Conservation (phyloP, 495 filamentous ascomycete species). For the Penicillium cosmopolitanum region DNA sequence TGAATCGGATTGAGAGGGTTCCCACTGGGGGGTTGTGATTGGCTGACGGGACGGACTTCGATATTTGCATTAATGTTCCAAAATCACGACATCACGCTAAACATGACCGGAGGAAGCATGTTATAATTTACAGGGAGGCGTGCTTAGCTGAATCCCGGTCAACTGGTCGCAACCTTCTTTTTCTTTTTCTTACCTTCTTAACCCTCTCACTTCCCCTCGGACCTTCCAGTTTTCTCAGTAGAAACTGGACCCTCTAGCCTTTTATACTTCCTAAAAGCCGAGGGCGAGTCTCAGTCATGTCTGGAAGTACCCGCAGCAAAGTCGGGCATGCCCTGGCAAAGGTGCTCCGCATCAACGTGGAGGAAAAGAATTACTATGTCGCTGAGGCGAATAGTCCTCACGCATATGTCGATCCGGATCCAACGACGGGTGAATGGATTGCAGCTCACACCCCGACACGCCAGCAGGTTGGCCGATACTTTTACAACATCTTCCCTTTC, state of each 20-base stretch:
- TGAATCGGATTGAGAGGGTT: not conserved
- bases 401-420: constrained; percentile 67
- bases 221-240: not conserved
- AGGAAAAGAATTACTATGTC: constrained; percentile 6
- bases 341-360: constrained; percentile 79
- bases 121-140: not conserved
- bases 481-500: constrained; percentile 83
- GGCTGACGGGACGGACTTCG: not conserved
- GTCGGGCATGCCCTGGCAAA: constrained; percentile 77
- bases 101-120: not conserved
- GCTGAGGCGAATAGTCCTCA: not conserved
- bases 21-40: not conserved
- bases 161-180: not conserved
- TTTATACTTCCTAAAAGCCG: not conserved
- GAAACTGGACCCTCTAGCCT: not conserved
- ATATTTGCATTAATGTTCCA: constrained; percentile 6
- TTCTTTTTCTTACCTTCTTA: not conserved
- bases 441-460: constrained; percentile 59
- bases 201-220: not conserved
- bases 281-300: constrained; percentile 30
- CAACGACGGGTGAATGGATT: constrained; percentile 74
- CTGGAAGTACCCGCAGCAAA: constrained; percentile 49
- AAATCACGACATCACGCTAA: constrained; percentile 8
- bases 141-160: not conserved
- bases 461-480: constrained; percentile 58